Base-by-base conservation (phyloP, 495 filamentous ascomycete genomes). In the Hyphodiscus hymeniophilus region DNA sequence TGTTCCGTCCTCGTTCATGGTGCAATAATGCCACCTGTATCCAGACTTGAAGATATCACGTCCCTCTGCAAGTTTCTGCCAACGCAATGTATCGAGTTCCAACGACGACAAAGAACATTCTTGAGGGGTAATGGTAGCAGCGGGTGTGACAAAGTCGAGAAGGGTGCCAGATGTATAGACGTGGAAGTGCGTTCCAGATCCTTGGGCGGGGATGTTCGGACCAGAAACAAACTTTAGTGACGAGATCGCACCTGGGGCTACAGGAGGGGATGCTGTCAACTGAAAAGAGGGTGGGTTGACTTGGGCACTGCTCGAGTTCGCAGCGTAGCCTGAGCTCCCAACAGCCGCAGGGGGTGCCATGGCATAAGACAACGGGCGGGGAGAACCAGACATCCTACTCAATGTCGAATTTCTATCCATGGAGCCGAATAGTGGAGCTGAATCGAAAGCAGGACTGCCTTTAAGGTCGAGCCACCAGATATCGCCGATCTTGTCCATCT, bases 21-120 rank as follows among this genome's bases (percentile, higher is more conserved):
- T 89, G 61, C 92, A 96, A 61, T 98, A 98, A 63, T 96, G 91
- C 94, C 94, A 97, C 41, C 89, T 80, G 62, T 89, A 97, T 8
- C 83, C 83, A 1, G 79, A 73, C 44, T 84, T 74, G 66, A 96
- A 96, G 20, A 97, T 84, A 60, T 97, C 94, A 22, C 83, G 82
- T 7, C 92, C 94, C 52, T 95, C 90, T 8, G 89, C 90, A 6
- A 98, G 67, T 59, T 87, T 90, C 61, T 92, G 88, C 92, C 92
- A 98, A 31, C 88, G 81, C 41, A 96, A 66, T 12, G 86, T 80
- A 45, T 81, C 81, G 11, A 98, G 71, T 39, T 97, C 91, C 13
- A 98, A 70, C 1, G 87, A 83, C 1, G 88, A 92, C 21, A 98
- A 64, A 12, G 88, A 94, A 52, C 90, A 97, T 52, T 98, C 91